These are phyloP conservation scores for Hypoxylon cercidicola DNA, from an alignment of 495 filamentous ascomycete genomes.

Conservation along the genomic window DNA sequence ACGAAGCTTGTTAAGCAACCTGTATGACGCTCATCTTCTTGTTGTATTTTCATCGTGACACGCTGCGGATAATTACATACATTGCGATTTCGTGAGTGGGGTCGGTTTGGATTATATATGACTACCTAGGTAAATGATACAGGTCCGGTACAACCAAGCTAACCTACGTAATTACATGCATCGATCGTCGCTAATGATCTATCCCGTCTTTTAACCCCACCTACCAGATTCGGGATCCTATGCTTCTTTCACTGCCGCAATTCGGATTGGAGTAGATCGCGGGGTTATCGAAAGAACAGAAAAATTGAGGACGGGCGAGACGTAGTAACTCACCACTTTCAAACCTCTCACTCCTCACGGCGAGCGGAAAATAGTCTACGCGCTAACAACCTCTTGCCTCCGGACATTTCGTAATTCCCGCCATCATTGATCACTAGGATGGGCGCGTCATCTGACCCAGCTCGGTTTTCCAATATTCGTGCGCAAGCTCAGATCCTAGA, in stretches of 20 bases:
- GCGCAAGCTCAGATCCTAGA: constrained; percentile 64
- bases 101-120: constrained; percentile 25
- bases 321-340: constrained; percentile 31
- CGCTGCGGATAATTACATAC: constrained; percentile 25
- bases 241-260: constrained; percentile 8
- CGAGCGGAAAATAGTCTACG: constrained; percentile 3
- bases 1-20: constrained; percentile 43
- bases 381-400: neutral
- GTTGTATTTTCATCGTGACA: neutral
- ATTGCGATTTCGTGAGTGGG: constrained; percentile 30
- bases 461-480: constrained; percentile 62
- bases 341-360: neutral
- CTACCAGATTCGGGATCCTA: constrained; percentile 25
- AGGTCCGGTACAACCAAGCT: neutral
- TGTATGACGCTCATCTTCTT: constrained; percentile 20
- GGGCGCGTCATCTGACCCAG: constrained; percentile 42
- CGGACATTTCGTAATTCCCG: constrained; percentile 1
- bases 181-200: constrained; percentile 13
- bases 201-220: constrained; percentile 26
- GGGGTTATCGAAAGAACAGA: constrained; percentile 13
- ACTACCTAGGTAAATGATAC: constrained; percentile 35
- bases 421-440: constrained; percentile 24
- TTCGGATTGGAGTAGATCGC: constrained; percentile 7
- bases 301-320: constrained; percentile 17
- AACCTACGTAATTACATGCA: constrained; percentile 28